These are phyloP conservation scores for Magnaporthiopsis rhizophila DNA, from an alignment of 2,329 filamentous ascomycete species.

Conservation along the genomic window DNA sequence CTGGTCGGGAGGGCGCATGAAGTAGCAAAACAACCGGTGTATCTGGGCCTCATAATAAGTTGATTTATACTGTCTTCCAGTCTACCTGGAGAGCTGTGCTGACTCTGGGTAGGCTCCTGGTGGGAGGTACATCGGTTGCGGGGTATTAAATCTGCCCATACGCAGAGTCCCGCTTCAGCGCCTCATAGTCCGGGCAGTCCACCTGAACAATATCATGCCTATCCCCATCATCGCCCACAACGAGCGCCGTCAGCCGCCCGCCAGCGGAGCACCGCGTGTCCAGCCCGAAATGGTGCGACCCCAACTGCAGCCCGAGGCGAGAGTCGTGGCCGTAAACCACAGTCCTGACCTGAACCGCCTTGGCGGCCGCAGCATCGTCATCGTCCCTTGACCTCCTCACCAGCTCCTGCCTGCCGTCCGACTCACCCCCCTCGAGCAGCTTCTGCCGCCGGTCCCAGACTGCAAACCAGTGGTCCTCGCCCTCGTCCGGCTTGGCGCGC, in stretches of 20 bases:
- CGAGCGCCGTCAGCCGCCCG: conserved; percentile 64
- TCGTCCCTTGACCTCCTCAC: conserved; percentile 15
- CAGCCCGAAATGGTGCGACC: conserved; percentile 52
- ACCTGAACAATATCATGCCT: neutral
- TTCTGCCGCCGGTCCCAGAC: conserved; percentile 46
- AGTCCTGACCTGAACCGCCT: conserved; percentile 39
- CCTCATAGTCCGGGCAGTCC: neutral
- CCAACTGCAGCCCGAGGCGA: conserved; percentile 54
- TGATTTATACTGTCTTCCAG: too few species aligned
- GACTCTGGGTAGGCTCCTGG: too few species aligned
- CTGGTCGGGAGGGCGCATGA: too few species aligned
- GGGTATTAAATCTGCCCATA: too few species aligned
- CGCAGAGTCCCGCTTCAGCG: too few species aligned
- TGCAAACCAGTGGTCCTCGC: conserved; percentile 61
- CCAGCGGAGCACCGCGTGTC: conserved; percentile 79
- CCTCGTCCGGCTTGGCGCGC: conserved; percentile 20
- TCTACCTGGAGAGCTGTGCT: too few species aligned
- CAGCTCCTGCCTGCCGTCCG: too few species aligned
- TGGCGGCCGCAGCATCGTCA: conserved; percentile 15
- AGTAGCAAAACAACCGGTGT: too few species aligned
- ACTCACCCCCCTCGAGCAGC: too few species aligned
- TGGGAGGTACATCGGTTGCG: too few species aligned
- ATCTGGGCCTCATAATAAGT: too few species aligned
- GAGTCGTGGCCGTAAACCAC: conserved; percentile 88
- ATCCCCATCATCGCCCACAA: conserved; percentile 39